A percentile compares a stretch with the other conserved stretches of the same genome.
These are phyloP conservation scores for Boletus sp. DNA, from an alignment of 768 basidiomycete genomes.

Conservation along the genomic window DNA sequence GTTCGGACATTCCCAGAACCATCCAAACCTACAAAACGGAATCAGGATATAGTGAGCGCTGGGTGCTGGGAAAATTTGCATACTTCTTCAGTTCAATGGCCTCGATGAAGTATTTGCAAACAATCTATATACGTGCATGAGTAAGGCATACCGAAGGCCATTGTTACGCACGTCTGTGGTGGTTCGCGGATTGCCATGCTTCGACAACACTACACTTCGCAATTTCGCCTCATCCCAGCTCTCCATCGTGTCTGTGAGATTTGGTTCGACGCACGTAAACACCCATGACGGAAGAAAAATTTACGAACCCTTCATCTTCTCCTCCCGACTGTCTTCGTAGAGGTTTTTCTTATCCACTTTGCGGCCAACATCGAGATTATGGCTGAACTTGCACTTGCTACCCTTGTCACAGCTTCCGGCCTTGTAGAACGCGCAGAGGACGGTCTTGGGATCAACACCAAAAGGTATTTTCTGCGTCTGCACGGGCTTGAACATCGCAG, in stretches of 20 bases:
- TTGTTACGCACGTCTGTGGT: conserved; percentile 73
- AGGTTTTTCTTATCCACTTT: conserved; percentile 96
- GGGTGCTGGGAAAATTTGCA: conserved; percentile 3
- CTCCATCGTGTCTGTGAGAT: conserved; percentile 85
- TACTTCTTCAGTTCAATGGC: conserved; percentile 91
- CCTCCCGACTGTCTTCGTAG: conserved; percentile 84
- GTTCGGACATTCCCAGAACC: conserved; percentile 94
- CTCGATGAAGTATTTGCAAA: conserved; percentile 96
- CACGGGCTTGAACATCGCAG: conserved; percentile 75
- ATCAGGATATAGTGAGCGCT: neutral
- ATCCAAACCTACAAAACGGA: conserved; percentile 59
- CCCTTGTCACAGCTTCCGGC: conserved; percentile 93
- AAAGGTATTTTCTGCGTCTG: conserved; percentile 87
- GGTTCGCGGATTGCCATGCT: conserved; percentile 86
- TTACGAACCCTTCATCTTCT: conserved; percentile 65
- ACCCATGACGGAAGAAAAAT: neutral
- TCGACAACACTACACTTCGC: conserved; percentile 78
- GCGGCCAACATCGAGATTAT: conserved; percentile 82
- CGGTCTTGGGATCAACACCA: conserved; percentile 93
- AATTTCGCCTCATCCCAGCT: conserved; percentile 96
- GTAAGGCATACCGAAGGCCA: neutral
- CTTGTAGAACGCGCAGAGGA: conserved; percentile 91
- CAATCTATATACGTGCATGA: conserved; percentile 57
- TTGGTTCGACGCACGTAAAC: neutral
- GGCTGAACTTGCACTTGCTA: conserved; percentile 94